phyloP scores from a whole-genome alignment of 1,284 basidiomycete genomes.

The Termitomyces sp. region DNA sequence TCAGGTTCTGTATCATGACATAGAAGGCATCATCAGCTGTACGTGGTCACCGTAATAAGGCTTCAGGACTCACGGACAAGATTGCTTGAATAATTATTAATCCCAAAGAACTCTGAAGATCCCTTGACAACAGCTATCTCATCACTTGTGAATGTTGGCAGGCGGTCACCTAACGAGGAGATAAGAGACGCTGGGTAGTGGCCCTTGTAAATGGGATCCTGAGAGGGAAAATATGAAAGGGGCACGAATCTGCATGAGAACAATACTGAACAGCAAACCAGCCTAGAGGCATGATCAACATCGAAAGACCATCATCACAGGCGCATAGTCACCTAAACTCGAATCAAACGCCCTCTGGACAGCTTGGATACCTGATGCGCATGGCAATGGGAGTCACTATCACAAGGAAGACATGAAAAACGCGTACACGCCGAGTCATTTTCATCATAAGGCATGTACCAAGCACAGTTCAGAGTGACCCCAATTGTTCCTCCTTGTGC shows the following conservation, averaged over 20 bases:
- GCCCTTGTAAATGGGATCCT: slow-evolving; percentile 72
- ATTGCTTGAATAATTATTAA: slow-evolving; percentile 74
- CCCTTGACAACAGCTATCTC: slow-evolving; percentile 61
- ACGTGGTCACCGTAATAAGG: background rate
- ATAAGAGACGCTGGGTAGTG: slow-evolving; percentile 63
- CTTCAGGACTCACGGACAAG: slow-evolving; percentile 45
- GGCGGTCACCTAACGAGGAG: slow-evolving; percentile 54
- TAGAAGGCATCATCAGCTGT: background rate
- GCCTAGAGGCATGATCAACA: slow-evolving; percentile 27
- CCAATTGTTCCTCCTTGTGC: slow-evolving; percentile 60
- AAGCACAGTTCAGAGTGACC: slow-evolving; percentile 71
- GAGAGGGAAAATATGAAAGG: slow-evolving; percentile 19
- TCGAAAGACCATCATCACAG: background rate
- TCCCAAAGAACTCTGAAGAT: slow-evolving; percentile 67
- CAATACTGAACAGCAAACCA: slow-evolving; percentile 49
- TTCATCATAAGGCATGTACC: slow-evolving; percentile 67
- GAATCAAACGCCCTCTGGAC: slow-evolving; percentile 63
- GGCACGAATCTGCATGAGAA: background rate
- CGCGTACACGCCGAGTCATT: slow-evolving; percentile 55
- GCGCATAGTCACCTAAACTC: slow-evolving; percentile 46
- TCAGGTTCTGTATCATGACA: slow-evolving; percentile 40
- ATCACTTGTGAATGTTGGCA: slow-evolving; percentile 61
- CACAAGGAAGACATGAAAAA: slow-evolving; percentile 4
- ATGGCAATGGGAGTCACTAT: background rate
- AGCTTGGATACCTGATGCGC: slow-evolving; percentile 48